Evolutionary conservation across 2,329 filamentous ascomycete species (phyloP).

Genomic region (Bipolaris cookei): DNA sequence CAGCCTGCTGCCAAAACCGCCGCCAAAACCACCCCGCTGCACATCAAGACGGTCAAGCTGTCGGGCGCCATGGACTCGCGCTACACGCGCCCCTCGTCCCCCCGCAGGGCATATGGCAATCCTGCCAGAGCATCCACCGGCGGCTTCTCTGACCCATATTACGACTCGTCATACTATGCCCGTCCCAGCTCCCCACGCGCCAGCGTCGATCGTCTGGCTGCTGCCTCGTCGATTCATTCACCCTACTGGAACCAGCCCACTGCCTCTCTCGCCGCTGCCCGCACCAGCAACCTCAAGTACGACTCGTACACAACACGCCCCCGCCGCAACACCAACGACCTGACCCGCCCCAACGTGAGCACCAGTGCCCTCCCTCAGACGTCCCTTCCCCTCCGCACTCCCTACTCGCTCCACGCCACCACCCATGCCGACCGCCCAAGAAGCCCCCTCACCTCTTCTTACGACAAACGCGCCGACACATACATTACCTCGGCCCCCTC

Average conservation of each 20-base stretch:
- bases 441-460: constrained; percentile 51
- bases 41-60: constrained; percentile 30
- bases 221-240: constrained; percentile 34
- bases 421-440: constrained; percentile 43
- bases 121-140: constrained; percentile 48
- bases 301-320: constrained; percentile 55
- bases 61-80: constrained; percentile 43
- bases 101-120: constrained; percentile 39
- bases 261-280: constrained; percentile 22
- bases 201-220: constrained; percentile 41
- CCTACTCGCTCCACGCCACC: constrained; percentile 32
- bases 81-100: constrained; percentile 45
- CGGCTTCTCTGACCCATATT: constrained; percentile 45
- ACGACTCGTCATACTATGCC: constrained; percentile 40
- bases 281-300: constrained; percentile 42
- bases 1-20: constrained; percentile 29
- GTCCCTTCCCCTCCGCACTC: constrained; percentile 43
- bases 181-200: constrained; percentile 44
- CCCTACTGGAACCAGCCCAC: constrained; percentile 31
- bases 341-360: constrained; percentile 46
- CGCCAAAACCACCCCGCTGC: constrained; percentile 29
- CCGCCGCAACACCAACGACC: constrained; percentile 53
- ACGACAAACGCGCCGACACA: constrained; percentile 42
- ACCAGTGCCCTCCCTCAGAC: constrained; percentile 33
- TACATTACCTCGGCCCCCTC: constrained; percentile 48